Conservation (phyloP, 805 yeast genomes). For the Wickerhamomyces ciferrii region DNA sequence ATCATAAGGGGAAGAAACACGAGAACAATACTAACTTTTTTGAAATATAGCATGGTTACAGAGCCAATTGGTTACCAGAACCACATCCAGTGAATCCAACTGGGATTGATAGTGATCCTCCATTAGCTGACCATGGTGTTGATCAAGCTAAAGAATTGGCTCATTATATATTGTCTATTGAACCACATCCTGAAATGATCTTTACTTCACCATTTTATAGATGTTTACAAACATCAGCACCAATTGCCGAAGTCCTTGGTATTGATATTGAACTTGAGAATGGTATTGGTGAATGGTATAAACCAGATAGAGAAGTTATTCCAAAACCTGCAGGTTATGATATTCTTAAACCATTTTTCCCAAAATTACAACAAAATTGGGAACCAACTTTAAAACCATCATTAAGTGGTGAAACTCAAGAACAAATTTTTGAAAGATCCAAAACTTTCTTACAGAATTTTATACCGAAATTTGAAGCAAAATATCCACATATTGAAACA, state of each 20-base stretch:
- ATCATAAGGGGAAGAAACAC: neutral
- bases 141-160: constrained; percentile 84
- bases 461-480: constrained; percentile 48
- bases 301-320: constrained; percentile 57
- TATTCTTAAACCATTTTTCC: constrained; percentile 48
- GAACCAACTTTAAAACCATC: constrained; percentile 57
- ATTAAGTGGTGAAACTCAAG: constrained; percentile 66
- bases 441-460: constrained; percentile 47
- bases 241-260: constrained; percentile 55
- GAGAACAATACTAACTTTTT: neutral
- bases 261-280: constrained; percentile 63
- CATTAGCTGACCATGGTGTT: constrained; percentile 81
- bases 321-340: constrained; percentile 63
- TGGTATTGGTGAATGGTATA: constrained; percentile 93
- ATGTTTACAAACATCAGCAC: constrained; percentile 77
- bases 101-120: constrained; percentile 86
- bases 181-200: constrained; percentile 64
- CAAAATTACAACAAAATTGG: constrained; percentile 41
- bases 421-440: constrained; percentile 63
- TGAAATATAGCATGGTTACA: constrained; percentile 64
- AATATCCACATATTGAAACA: constrained; percentile 55
- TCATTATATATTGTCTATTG: constrained; percentile 41
- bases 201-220: constrained; percentile 85
- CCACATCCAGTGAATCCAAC: constrained; percentile 84
- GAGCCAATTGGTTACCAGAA: constrained; percentile 75